phyloP scores from a whole-genome alignment of 129 eudicot species.

The Helichrysum umbraculigerum region DNA sequence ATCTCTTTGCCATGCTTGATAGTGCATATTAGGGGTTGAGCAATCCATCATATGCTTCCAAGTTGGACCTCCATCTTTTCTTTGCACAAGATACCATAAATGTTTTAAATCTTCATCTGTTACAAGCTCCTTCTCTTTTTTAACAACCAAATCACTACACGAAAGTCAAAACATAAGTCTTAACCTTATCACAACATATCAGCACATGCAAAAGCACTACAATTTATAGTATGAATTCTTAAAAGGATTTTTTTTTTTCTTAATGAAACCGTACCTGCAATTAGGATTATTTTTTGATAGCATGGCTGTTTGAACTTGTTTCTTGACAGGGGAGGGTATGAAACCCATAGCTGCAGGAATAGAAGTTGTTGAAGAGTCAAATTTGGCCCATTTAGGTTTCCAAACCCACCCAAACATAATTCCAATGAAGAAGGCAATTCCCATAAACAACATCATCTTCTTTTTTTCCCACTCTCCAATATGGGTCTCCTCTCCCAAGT shows the following conservation, averaged over 20 bases:
- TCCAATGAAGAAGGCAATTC: conserved; percentile 58
- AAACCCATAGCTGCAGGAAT: not conserved
- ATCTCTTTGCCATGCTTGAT: conserved; percentile 88
- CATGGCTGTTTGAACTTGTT: conserved; percentile 23
- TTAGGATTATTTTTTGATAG: conserved; percentile 12
- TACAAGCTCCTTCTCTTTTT: conserved; percentile 39
- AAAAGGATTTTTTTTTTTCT: no score
- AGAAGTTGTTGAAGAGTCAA: conserved; percentile 20
- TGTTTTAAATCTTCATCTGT: conserved; percentile 59
- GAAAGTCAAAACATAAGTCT: not conserved
- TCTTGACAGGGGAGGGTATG: conserved; percentile 21
- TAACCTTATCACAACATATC: not conserved
- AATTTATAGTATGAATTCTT: not conserved
- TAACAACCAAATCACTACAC: conserved; percentile 38
- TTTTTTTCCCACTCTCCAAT: not conserved
- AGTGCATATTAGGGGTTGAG: conserved; percentile 52
- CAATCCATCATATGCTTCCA: conserved; percentile 88
- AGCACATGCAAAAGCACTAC: not conserved
- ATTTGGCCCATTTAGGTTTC: conserved; percentile 70
- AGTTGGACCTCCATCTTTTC: conserved; percentile 72
- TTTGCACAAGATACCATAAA: conserved; percentile 63
- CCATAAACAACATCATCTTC: conserved; percentile 31
- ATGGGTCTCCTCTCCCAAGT: not conserved
- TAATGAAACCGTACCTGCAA: conserved; percentile 40
- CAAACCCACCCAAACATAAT: conserved; percentile 71